Conservation (phyloP, 345 rosid species). For the Aquilaria sinensis region DNA sequence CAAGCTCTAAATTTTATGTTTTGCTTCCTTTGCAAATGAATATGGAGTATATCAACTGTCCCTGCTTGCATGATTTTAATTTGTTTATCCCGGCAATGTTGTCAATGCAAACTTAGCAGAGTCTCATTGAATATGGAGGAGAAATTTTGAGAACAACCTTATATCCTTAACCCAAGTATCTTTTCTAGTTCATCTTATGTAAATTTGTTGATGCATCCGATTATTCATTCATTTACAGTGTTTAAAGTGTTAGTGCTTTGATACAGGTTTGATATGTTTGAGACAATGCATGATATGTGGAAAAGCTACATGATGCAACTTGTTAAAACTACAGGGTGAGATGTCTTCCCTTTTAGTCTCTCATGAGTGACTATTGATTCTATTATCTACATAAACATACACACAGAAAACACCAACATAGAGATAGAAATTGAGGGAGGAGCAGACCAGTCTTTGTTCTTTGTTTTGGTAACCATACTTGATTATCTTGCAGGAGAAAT, state of each 20-base stretch:
- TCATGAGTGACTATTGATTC: no score
- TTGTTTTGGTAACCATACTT: not conserved
- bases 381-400: no score
- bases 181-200: no score
- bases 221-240: not conserved
- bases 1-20: not conserved
- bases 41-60: no score
- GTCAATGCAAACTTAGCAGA: not conserved
- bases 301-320: slow-evolving; percentile 47
- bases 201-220: no score
- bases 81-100: not conserved
- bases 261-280: slow-evolving; percentile 47
- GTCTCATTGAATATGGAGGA: not conserved
- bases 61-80: no score
- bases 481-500: slow-evolving; percentile 37
- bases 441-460: no score
- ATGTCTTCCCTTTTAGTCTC: not conserved
- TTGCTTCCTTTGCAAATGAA: no score
- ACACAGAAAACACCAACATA: no score
- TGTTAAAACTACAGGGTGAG: slow-evolving; percentile 51
- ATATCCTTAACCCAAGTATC: no score
- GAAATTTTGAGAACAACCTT: slow-evolving; percentile 1
- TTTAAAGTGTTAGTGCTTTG: slow-evolving; percentile 15
- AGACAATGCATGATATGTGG: slow-evolving; percentile 79
- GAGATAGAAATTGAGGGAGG: no score